Base-by-base conservation (phyloP, 129 eudicot species). In the Helichrysum umbraculigerum region DNA sequence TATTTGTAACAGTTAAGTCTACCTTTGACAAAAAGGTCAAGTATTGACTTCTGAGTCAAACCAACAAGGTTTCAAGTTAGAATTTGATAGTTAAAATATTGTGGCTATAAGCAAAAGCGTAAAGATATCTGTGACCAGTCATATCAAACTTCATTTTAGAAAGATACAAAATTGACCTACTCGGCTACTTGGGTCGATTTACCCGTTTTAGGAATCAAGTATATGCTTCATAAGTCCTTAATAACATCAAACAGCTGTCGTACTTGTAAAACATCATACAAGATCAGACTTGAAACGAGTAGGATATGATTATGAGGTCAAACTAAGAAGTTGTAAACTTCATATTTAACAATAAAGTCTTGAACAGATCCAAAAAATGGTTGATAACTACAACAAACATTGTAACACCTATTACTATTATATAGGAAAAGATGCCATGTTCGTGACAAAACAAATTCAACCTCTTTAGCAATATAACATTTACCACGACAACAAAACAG, bases 1-100 rank as follows among this genome's bases (percentile, higher is more conserved):
- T 20, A 58, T 15, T 14, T 35, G 76, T 34, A 39, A 5, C 76
- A 14, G 5, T 19, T 66, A 3, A 3, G 39, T 35, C 15, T 21
- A 37, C 7, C 8, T 14, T 29, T 7, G 20, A 39, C 17, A 76
- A 74, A 70, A 62, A 25, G 47, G 67, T 50, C 16, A 20, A 39
- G 29, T 79, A 25, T 79, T 79, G 73, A 72, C 78, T 78, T 59
- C 69, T 39, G 2, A 35, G 81, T 78, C 81, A 78, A 59, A 60
- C 61, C 52, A 44, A 42, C 76, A 44, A 54, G 30, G 29, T 35
- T 35, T 35, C 41, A 35, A 41, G 47, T 41, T 9, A 41, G 14
- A 41, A 41, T 41, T 9, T 41, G 47, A 41, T 41, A 10, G 14
- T 2, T 8, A 10, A n/a, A 54, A 54, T 5, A 17, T 52, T 52